Base-by-base conservation (phyloP, 768 basidiomycete genomes). In the Rhizopogon roseolus region DNA sequence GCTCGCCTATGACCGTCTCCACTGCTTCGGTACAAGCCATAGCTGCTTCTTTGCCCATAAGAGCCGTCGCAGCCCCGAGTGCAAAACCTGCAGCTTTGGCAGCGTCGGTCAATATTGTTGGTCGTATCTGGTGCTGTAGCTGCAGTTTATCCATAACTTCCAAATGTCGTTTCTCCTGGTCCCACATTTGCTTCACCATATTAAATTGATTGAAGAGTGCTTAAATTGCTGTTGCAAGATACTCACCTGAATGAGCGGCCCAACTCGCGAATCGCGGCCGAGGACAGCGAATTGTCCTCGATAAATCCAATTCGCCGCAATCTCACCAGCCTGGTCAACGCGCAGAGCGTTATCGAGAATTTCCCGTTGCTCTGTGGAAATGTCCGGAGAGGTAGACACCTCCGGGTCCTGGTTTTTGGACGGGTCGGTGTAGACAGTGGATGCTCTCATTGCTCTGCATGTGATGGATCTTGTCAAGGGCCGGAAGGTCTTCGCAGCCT, bases 1-100 rank as follows among this genome's bases (percentile, higher is more conserved):
- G 95, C 69, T 98, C 95, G 39, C 95, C 95, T 50, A 98, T 98
- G 53, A 93, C 93, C 0, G 95, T 97, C 69, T 98, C 95, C 17
- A 98, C 94, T 0, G 95, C 95, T 68, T 98, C 95, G 0, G 95
- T 98, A 63, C 95, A 98, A 6, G 95, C 95, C 95, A 98, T 98
- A 0, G 95, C 93, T 11, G 94, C 93, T 60, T 97, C 88, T 64
- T 84, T 88, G 37, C 95, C 90, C 81, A 96, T 78, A 19, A 96
- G 70, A 0, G 91, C 95, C 0, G 95, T 97, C 0, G 74, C 79
- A 5, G 86, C 86, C 5, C 95, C 95, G 7, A 98, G 74, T 4
- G 88, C 88, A 65, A 90, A 95, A 5, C 94, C 94, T 49, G 86
- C 88, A 5, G 81, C 82, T 65, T 93, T 91, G 58, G 95, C 96